Evolutionary conservation across 1,284 basidiomycete species (phyloP), one percentile per base, ranked within the genome.

Genomic region (Microbotryomycetes sp.): DNA sequence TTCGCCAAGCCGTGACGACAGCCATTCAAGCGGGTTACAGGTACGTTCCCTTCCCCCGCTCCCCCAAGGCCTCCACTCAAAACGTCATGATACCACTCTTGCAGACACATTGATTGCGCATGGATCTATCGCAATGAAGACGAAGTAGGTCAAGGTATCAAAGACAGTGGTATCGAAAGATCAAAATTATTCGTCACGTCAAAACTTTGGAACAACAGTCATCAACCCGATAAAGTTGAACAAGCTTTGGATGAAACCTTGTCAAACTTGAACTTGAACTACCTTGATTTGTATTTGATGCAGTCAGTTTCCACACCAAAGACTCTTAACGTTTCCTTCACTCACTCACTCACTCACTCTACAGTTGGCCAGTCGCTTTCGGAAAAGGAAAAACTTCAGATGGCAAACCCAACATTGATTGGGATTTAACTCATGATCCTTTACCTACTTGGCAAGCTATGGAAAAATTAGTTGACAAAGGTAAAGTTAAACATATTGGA

Each of bases 211-310:
- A 87, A 87, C 70, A 78, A 72, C 3, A 70, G 83, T 73, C 78
- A 80, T 68, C 71, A 76, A 66, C 79, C 81, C 36, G 81, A 83
- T 42, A 77, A 80, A 51, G 81, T 79, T 36, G 84, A 85, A 0
- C 76, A 87, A 12, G 87, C 87, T 4, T 81, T 87, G 73, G 84
- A 86, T 71, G 82, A 80, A 58, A 88, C 87, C 31, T 79, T 92
- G 56, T 77, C 81, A 69, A 81, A 83, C 71, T 83, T 92, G 50
- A 82, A 83, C 58, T 82, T 86, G 4, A 80, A 81, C 36, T 91
- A 92, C 76, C 81, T 92, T 62, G 87, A 92, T 75, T 79, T 92
- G 58, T 88, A 85, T 74, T 80, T 92, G 60, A 85, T 91, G 84
- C 88, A 91, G 78, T 73, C 69, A 65, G 66, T 56, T 53, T 60